Base-by-base conservation (phyloP, 768 basidiomycete genomes). In the Porpolomopsis calyptriformis region DNA sequence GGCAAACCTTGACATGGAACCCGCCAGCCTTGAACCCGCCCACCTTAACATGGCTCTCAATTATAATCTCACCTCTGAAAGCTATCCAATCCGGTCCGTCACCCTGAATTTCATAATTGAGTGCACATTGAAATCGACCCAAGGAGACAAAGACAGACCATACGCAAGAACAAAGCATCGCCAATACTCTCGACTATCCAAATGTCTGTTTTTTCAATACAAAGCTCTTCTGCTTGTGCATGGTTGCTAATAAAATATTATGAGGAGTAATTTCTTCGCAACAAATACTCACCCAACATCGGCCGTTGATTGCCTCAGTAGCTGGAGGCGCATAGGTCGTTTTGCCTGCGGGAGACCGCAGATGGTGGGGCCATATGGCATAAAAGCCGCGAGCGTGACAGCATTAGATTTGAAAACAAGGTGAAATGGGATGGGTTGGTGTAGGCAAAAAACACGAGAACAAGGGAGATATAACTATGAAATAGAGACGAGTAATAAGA, bases 1-100 rank as follows among this genome's bases (percentile, higher is more conserved):
- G 11, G 22, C 8, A 18, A 31, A 82, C 83, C 68, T 76, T 76
- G 35, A 85, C 74, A 7, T 65, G 70, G 25, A 87, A 65, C 7
- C 81, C 83, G 18, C 74, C 73, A 3, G 80, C 78, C 54, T 60
- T 76, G 60, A 87, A 86, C 0, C 78, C 80, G n/a, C 72, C 64
- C 10, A 80, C 64, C 43, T 68, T 74, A 43, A 80, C 61, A 6
- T 63, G 56, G 3, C 68, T 60, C 39, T 64, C 62, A 22, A 82
- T 68, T n/a, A 52, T 58, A 16, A 86, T 76, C 47, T 83, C 76
- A 7, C 85, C 84, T 16, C 65, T 68, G 53, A 77, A 85, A 1
- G 76, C 68, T 9, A 71, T 67, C 74, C 75, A 82, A 16, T 70
- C 73, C n/a, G 71, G 59, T 1, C 80, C 81, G 53, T 77, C 76